These are phyloP conservation scores for Cystobasidium ongulense DNA, from an alignment of 768 basidiomycete genomes.

Conservation along the genomic window DNA sequence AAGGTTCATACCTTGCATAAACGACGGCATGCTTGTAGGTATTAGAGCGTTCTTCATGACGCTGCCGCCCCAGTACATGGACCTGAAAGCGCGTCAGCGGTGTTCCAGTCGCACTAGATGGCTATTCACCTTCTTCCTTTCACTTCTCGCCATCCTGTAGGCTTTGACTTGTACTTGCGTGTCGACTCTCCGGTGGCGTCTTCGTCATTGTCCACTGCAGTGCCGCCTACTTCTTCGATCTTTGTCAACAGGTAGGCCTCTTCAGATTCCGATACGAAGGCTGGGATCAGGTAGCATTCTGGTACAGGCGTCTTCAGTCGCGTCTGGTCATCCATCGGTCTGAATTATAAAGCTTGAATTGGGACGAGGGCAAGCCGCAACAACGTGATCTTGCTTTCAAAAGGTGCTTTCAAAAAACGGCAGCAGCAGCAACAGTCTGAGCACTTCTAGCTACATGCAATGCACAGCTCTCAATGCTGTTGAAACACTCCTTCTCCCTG, in stretches of 20 bases:
- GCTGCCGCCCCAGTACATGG: slow-evolving; percentile 44
- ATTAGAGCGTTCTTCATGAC: slow-evolving; percentile 54
- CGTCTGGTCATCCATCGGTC: slow-evolving; percentile 18
- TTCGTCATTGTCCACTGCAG: not conserved
- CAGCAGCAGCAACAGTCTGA: not conserved
- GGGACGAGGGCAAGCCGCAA: not conserved
- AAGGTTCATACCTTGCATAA: slow-evolving; percentile 63
- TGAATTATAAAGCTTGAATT: not conserved
- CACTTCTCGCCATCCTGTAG: slow-evolving; percentile 42
- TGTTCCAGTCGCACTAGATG: not conserved
- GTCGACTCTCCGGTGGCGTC: not conserved
- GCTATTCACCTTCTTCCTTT: slow-evolving; percentile 40
- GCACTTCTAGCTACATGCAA: not conserved
- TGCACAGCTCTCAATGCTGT: not conserved
- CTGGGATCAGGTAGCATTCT: slow-evolving; percentile 29
- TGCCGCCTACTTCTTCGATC: slow-evolving; percentile 31
- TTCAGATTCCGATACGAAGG: slow-evolving; percentile 32
- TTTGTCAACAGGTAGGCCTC: slow-evolving; percentile 35
- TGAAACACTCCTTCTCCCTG: not conserved
- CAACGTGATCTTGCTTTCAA: not conserved
- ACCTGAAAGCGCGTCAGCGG: slow-evolving; percentile 3
- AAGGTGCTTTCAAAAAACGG: not conserved
- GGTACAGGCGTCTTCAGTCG: slow-evolving; percentile 28
- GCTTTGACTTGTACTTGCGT: slow-evolving; percentile 29
- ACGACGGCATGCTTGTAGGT: slow-evolving; percentile 61